Base-by-base conservation (phyloP, 2,329 filamentous ascomycete genomes). In the Pseudogymnoascus sp. region DNA sequence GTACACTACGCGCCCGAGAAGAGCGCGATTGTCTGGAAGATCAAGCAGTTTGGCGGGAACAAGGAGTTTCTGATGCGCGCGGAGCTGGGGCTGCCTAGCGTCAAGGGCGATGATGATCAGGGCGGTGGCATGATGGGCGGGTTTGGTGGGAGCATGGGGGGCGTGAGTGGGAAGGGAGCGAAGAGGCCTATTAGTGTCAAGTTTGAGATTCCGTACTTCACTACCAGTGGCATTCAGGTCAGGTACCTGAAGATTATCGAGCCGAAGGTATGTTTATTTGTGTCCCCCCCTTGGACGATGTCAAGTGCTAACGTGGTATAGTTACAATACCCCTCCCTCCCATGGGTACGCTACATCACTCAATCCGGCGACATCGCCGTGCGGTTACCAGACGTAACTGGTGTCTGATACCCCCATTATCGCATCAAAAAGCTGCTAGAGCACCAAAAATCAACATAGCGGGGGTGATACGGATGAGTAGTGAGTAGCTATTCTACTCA, bases 181-280 rank as follows among this genome's bases (percentile, higher is more conserved):
- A 99, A 97, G 81, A 80, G 94, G 67, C 94, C 94, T 0, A 99
- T 99, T 70, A 92, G 92, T 74, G 94, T 99, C 77, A 99, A 99
- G 78, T 99, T 99, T 73, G 94, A 99, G 78, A 99, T 99, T 71
- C 94, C 94, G n/a, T 99, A 99, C 76, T 99, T 99, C 73, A 99
- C 94, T n/a, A 99, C 95, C 2, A 95, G 89, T 76, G 94, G 94
- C 65, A 99, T 99, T 67, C 95, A 99, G 75, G 94, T 99, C 69
- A 84, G 94, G 70, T 99, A 99, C 74, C 76, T 99, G 73, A 99
- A 99, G 82, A 99, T 99, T 70, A 97, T 95, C 65, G 94, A 99
- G 76, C 94, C 94, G 52, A 99, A 99, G 90, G 92, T 96, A 78
- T 69, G 83, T 74, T 45, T n/a, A n/a, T n/a, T 35, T 18, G 9